Evolutionary conservation across 129 eudicot species (phyloP).

Genomic region (Escallonia rubra): DNA sequence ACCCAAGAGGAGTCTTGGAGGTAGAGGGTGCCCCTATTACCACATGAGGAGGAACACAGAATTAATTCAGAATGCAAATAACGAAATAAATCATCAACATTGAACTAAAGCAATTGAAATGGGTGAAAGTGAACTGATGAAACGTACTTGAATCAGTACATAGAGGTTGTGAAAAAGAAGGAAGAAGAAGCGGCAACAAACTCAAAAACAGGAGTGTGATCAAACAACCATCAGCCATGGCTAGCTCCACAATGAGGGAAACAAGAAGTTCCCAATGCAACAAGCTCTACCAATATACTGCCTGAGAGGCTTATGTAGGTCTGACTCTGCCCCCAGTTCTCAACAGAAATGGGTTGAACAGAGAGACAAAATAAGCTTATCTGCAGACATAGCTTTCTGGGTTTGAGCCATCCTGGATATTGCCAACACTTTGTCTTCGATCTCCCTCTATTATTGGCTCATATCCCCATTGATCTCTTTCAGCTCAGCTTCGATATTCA

Average conservation of each 20-base stretch:
- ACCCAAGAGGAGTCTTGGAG: slow-evolving; percentile 23
- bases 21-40: slow-evolving; percentile 26
- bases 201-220: background rate
- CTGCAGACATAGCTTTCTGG: background rate
- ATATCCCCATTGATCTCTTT: background rate
- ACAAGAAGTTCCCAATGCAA: background rate
- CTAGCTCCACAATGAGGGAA: background rate
- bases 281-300: too few relatives aligned
- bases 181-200: background rate
- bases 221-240: background rate
- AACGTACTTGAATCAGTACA: slow-evolving; percentile 44
- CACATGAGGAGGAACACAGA: background rate
- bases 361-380: background rate
- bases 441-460: background rate
- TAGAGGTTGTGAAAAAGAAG: slow-evolving; percentile 11
- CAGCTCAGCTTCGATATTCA: background rate
- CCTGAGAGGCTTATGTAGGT: too few relatives aligned
- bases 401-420: background rate
- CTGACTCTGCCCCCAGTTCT: too few relatives aligned
- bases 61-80: background rate
- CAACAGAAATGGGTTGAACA: too few relatives aligned
- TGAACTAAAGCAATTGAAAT: background rate
- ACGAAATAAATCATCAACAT: background rate
- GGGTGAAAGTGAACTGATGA: background rate
- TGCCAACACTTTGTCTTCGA: background rate